Evolutionary conservation across 352 stramenopile species (phyloP).

Genomic region (Elongisporangium anandrum): DNA sequence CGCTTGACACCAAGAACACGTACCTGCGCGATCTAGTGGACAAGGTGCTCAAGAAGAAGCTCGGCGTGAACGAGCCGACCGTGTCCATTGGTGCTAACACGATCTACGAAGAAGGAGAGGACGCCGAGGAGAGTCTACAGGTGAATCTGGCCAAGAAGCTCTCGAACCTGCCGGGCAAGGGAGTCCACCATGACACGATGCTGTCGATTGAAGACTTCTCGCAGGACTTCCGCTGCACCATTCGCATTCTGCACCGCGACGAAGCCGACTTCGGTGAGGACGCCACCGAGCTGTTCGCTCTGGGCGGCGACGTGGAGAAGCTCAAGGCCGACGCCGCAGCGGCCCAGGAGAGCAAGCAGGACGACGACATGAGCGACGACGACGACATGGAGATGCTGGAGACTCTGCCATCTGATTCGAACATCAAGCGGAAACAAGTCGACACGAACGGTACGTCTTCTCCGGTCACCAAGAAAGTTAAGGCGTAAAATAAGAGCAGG

Average conservation of each 20-base stretch:
- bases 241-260: conserved; percentile 73
- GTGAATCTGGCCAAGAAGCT: conserved; percentile 90
- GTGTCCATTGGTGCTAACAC: conserved; percentile 84
- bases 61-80: conserved; percentile 88
- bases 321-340: conserved; percentile 25
- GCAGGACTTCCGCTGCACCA: conserved; percentile 89
- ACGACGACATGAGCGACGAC: conserved; percentile 33
- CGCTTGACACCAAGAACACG: conserved; percentile 87
- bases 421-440: neutral
- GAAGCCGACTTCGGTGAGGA: conserved; percentile 61
- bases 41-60: conserved; percentile 79
- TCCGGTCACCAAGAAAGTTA: neutral
- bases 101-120: conserved; percentile 96
- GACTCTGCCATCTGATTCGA: neutral
- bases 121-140: conserved; percentile 71
- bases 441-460: neutral
- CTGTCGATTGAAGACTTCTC: conserved; percentile 95
- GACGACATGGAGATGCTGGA: conserved; percentile 35
- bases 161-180: conserved; percentile 87
- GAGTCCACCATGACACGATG: conserved; percentile 90
- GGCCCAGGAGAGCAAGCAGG: conserved; percentile 20
- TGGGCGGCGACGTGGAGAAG: conserved; percentile 65
- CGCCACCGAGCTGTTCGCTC: conserved; percentile 64
- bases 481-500: neutral
- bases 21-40: conserved; percentile 74